phyloP scores from a whole-genome alignment of 2,329 filamentous ascomycete genomes.

The Ascochyta viciae-villosae region DNA sequence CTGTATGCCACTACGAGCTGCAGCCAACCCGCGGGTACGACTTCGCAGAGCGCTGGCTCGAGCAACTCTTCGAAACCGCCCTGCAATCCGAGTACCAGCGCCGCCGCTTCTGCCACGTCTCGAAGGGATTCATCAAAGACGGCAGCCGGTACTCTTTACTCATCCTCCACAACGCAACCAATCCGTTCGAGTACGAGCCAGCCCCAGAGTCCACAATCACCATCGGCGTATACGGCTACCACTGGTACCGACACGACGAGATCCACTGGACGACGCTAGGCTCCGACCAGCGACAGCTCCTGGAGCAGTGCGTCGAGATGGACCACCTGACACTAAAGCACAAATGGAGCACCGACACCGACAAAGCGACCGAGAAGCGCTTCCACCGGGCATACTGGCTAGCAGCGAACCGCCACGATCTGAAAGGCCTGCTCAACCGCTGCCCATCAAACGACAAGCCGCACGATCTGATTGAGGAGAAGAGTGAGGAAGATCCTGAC shows the following conservation, averaged over 20 bases:
- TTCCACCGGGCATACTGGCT: conserved; percentile 44
- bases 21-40: conserved; percentile 7
- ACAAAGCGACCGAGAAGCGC: conserved; percentile 24
- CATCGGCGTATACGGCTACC: conserved; percentile 34
- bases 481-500: conserved; percentile 5
- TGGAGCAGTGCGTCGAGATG: background rate
- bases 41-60: conserved; percentile 20
- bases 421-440: conserved; percentile 26
- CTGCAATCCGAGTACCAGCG: background rate
- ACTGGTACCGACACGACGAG: conserved; percentile 23
- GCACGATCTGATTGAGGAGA: conserved; percentile 15
- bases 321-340: conserved; percentile 15
- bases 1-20: conserved; percentile 31
- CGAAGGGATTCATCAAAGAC: conserved; percentile 33
- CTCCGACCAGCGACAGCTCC: conserved; percentile 1
- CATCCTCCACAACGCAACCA: conserved; percentile 36
- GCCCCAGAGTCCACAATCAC: conserved; percentile 20
- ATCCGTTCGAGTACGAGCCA: conserved; percentile 24
- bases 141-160: conserved; percentile 30
- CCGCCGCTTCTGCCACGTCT: conserved; percentile 24
- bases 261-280: conserved; percentile 38
- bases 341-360: conserved; percentile 23
- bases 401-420: conserved; percentile 24
- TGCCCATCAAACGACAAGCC: conserved; percentile 4
- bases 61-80: background rate